Evolutionary conservation across 169 alveolate genomes (phyloP).

Genomic region (Theileria parva): DNA sequence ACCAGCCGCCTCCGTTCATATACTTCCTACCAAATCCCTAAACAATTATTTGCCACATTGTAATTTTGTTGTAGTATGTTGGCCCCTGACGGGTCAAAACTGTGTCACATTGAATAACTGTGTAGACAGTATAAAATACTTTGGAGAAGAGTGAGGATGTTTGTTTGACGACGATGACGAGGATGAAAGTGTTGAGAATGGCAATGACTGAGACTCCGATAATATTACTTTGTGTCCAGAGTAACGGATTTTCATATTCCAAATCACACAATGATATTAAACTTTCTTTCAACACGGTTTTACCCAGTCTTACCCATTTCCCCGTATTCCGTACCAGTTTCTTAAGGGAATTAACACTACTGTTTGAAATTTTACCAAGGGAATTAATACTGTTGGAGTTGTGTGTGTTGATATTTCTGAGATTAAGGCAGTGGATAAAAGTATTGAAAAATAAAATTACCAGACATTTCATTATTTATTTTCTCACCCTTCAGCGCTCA

Average conservation of each 20-base stretch:
- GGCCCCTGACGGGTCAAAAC: no score
- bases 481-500: no score
- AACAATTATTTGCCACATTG: no score
- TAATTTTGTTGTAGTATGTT: no score
- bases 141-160: constrained; percentile 35
- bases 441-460: no score
- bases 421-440: neutral
- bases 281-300: neutral
- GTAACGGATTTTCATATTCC: neutral
- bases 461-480: no score
- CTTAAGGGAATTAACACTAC: no score
- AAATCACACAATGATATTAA: neutral
- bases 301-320: no score
- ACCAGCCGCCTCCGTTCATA: constrained; percentile 55
- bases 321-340: no score
- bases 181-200: neutral
- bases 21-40: constrained; percentile 53
- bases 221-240: neutral
- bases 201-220: neutral
- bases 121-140: neutral
- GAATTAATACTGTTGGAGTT: neutral
- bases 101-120: no score
- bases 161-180: constrained; percentile 6
- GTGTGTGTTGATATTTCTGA: no score
- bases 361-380: no score